A percentile compares a stretch with the other conserved stretches of the same genome.
phyloP scores from a whole-genome alignment of 1,284 basidiomycete genomes.

The Malassezia vespertilionis region DNA sequence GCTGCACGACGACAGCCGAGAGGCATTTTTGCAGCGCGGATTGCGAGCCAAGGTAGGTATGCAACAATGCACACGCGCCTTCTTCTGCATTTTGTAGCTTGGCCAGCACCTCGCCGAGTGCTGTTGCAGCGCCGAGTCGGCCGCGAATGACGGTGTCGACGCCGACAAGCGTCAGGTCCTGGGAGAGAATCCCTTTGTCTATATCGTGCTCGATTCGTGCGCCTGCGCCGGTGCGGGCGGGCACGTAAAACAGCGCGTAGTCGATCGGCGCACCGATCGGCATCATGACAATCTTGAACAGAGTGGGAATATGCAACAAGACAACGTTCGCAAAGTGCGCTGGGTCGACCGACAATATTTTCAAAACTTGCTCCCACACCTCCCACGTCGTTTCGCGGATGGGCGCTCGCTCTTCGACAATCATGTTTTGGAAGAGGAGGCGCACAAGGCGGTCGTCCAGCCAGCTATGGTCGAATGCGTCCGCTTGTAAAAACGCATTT shows the following conservation, averaged over 20 bases:
- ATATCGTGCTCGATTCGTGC: slow-evolving; percentile 64
- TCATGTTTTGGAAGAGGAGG: slow-evolving; percentile 83
- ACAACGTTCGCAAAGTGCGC: slow-evolving; percentile 20
- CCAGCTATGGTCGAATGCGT: slow-evolving; percentile 70
- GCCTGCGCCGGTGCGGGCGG: slow-evolving; percentile 47
- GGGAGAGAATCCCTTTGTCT: slow-evolving; percentile 86
- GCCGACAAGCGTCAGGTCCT: slow-evolving; percentile 75
- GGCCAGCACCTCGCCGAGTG: slow-evolving; percentile 63
- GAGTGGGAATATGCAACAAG: slow-evolving; percentile 41
- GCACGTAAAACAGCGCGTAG: slow-evolving; percentile 59
- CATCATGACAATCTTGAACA: slow-evolving; percentile 69
- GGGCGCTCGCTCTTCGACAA: slow-evolving; percentile 79
- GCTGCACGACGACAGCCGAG: slow-evolving; percentile 70
- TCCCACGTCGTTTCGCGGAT: slow-evolving; percentile 68
- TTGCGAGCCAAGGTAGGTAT: slow-evolving; percentile 68
- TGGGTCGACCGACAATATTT: slow-evolving; percentile 27
- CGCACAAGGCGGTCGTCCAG: slow-evolving; percentile 65
- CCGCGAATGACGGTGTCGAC: slow-evolving; percentile 71
- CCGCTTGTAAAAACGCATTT: slow-evolving; percentile 69
- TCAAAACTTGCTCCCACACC: slow-evolving; percentile 66
- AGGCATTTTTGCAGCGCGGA: slow-evolving; percentile 87
- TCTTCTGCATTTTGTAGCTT: slow-evolving; percentile 51
- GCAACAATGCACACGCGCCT: slow-evolving; percentile 55
- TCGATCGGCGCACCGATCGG: slow-evolving; percentile 77
- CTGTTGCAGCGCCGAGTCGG: slow-evolving; percentile 67